Evolutionary conservation across 148 eudicot species (phyloP), one percentile per base, ranked within the genome.

Genomic region (Diospyros kaki): DNA sequence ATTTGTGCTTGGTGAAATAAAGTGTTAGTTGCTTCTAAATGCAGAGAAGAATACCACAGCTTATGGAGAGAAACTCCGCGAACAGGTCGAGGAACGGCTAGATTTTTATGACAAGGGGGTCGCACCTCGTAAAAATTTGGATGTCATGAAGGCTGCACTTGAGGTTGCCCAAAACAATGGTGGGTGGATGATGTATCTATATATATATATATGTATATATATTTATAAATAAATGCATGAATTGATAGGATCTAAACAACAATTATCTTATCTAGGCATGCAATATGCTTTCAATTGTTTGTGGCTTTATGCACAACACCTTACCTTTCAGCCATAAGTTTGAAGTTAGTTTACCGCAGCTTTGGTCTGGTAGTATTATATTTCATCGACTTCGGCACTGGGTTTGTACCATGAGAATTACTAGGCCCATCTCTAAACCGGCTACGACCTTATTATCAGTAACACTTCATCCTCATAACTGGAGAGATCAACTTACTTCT

Each of bases 21-120:
- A 28, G 70, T 78, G 5, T 62, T 56, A 53, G 46, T 50, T 68
- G 64, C 60, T 67, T 28, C 39, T 65, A 13, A 15, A 45, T 78
- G 73, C 93, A 95, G 99, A 95, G 50, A 87, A 71, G 75, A 82
- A 73, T 56, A 85, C 98, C 56, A 88, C 96, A 56, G 80, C 86
- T 65, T 95, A 86, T 81, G 99, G 99, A 67, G 99, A 90, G 73
- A 92, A 92, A 82, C 93, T 95, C 4, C 91, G 94, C 40, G 98
- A 90, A 71, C 98, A 93, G 79, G 99, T 95, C 39, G 98, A 93
- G 76, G 99, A 95, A 80, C 83, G 99, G 13, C 90, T 95, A 17
- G 98, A 95, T 58, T 95, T 95, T 67, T 95, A 95, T 78, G 99
- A 95, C 86, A 95, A 95, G 86, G 99, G 99, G 6, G 94, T 95